Conservation (phyloP, 495 filamentous ascomycete species). For the Sabuloglossum arenarium region DNA sequence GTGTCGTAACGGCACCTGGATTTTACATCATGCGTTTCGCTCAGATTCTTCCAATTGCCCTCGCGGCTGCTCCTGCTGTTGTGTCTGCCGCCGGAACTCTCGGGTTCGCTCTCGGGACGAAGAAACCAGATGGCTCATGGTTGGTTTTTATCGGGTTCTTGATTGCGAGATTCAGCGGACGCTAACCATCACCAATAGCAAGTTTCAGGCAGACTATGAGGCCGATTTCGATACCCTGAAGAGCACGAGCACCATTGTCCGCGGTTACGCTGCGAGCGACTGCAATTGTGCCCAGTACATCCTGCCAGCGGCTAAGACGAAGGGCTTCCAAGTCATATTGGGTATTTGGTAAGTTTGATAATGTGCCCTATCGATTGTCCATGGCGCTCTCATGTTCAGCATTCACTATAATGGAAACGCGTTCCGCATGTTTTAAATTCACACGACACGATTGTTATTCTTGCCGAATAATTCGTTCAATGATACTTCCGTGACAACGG, state of each 20-base stretch:
- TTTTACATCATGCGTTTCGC: conserved; percentile 25
- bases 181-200: conserved; percentile 15
- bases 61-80: conserved; percentile 23
- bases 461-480: too few relatives aligned
- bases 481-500: too few relatives aligned
- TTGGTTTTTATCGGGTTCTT: conserved; percentile 10
- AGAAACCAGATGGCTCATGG: conserved; percentile 13
- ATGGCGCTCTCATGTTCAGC: too few relatives aligned
- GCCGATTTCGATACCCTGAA: conserved; percentile 43
- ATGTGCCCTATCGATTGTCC: too few relatives aligned
- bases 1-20: not conserved
- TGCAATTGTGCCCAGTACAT: conserved; percentile 47
- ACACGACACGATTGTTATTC: too few relatives aligned
- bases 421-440: too few relatives aligned
- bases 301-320: conserved; percentile 47
- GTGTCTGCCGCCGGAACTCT: conserved; percentile 24
- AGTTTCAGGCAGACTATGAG: conserved; percentile 39
- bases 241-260: conserved; percentile 31
- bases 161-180: not conserved
- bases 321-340: conserved; percentile 53
- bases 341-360: conserved; percentile 42
- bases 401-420: too few relatives aligned
- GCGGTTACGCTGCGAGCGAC: conserved; percentile 47
- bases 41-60: conserved; percentile 18
- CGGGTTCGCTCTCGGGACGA: conserved; percentile 28